These are phyloP conservation scores for Hypoxylon sp. DNA, from an alignment of 2,329 filamentous ascomycete genomes.

Conservation along the genomic window DNA sequence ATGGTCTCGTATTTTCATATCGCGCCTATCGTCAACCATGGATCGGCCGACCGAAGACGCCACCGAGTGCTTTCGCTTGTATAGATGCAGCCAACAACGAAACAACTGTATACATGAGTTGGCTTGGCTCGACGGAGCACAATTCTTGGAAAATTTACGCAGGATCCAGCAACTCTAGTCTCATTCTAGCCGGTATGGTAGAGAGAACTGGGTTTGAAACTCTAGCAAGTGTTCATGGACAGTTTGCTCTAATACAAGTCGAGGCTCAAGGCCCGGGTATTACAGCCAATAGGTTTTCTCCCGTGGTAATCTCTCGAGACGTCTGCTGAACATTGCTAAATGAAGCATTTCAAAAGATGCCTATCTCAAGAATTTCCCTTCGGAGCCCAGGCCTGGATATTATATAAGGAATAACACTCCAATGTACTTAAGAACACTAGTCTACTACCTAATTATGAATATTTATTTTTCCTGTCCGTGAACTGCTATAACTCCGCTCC, in stretches of 20 bases:
- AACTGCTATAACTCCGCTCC: too few species aligned
- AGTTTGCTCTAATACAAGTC: conserved; percentile 24
- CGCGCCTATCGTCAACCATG: conserved; percentile 56
- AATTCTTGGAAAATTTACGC: conserved; percentile 56
- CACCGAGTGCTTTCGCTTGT: conserved; percentile 45
- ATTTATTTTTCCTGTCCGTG: background rate
- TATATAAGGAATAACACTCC: too few species aligned
- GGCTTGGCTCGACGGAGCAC: conserved; percentile 58
- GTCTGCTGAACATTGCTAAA: conserved; percentile 9
- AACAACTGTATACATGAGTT: conserved; percentile 56
- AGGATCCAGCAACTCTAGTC: conserved; percentile 27
- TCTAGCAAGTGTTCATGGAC: conserved; percentile 26
- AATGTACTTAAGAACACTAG: too few species aligned
- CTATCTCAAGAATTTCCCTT: background rate
- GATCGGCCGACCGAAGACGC: conserved; percentile 46
- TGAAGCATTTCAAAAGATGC: background rate
- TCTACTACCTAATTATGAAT: too few species aligned
- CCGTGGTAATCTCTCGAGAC: conserved; percentile 17
- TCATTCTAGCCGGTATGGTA: conserved; percentile 28
- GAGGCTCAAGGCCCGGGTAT: conserved; percentile 30
- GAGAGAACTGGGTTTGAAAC: conserved; percentile 44
- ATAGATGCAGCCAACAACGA: conserved; percentile 30
- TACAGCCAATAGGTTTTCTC: conserved; percentile 12
- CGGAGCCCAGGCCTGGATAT: too few species aligned
- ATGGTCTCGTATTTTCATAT: conserved; percentile 52